phyloP scores from a whole-genome alignment of 2,329 filamentous ascomycete species.

The Fusarium verticillioides region DNA sequence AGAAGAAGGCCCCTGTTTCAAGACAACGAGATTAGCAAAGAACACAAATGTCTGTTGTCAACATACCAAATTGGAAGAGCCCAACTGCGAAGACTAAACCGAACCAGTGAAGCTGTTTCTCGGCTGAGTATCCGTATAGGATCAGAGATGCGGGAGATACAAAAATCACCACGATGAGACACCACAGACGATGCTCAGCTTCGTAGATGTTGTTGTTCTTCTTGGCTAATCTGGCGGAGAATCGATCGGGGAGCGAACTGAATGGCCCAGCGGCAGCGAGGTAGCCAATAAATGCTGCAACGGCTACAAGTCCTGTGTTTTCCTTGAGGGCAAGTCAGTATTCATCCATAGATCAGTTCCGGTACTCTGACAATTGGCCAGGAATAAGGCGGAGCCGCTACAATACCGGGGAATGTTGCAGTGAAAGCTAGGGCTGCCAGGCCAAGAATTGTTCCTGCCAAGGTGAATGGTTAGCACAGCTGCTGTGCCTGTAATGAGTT shows the following conservation, averaged over 20 bases:
- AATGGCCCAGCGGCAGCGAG: background rate
- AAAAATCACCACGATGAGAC: background rate
- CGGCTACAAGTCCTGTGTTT: background rate
- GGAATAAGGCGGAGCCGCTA: background rate
- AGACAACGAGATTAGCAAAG: fast-evolving
- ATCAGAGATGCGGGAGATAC: background rate
- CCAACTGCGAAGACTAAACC: background rate
- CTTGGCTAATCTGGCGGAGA: background rate
- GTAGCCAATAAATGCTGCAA: background rate
- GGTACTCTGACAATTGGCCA: background rate
- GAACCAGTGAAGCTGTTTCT: background rate
- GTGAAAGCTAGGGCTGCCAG: background rate
- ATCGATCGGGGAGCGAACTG: background rate
- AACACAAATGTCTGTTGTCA: background rate
- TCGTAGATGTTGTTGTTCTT: background rate
- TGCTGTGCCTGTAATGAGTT: too few species aligned
- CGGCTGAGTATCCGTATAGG: background rate
- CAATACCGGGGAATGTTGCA: background rate
- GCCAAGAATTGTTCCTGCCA: background rate
- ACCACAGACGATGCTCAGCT: background rate
- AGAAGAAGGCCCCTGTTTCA: background rate
- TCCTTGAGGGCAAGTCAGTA: background rate
- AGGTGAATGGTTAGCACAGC: too few species aligned
- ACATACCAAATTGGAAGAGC: background rate
- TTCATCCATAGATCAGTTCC: fast-evolving